Base-by-base conservation (phyloP, 192 early-diverging fungal genomes). In the Entomortierella chlamydospora region DNA sequence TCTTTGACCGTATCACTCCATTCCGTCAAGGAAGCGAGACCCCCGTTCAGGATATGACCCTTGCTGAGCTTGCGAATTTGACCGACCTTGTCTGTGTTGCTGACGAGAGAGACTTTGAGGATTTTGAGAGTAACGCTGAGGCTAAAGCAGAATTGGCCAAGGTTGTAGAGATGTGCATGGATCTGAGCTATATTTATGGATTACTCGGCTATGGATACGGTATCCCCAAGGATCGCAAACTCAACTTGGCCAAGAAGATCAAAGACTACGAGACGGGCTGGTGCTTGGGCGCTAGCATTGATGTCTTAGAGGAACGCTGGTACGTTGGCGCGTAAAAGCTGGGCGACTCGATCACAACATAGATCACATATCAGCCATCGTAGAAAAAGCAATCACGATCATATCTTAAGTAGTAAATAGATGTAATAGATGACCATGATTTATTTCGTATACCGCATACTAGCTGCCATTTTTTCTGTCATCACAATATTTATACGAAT, bases 201-300 rank as follows among this genome's bases (percentile, higher is more conserved):
- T 81, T 99, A 59, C 87, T 99, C 42, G 87, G 85, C 18, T 86
- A 88, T 67, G 98, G 98, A 0, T 97, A 98, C 51, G 93, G 93
- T 30, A 88, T 99, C 60, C 85, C 89, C 6, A 82, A 85, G 23
- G 82, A 87, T 18, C 84, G 95, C 20, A 77, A 84, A 10, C 81
- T 99, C 8, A 90, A 92, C 55, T 91, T 93, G 26, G 91, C 95
- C 7, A 94, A 97, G 78, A 97, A 98, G 87, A 96, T 99, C 59
- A 87, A 91, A 34, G 93, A 89, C 28, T 90, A 95, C 42, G 96
- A 99, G 76, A 97, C 95, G 20, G 98, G 98, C 15, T 99, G 98
- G 98, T 95, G 94, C 79, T 84, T 99, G 45, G 97, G 97, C 30
- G 96, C 96, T 25, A 90, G 96, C 25, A 92, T 99, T 59, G 88